Percentiles rank a stretch among this genome's conserved stretches.
These are phyloP conservation scores for Myriosclerotinia curreyana DNA, from an alignment of 2,329 filamentous ascomycete species.

Conservation along the genomic window DNA sequence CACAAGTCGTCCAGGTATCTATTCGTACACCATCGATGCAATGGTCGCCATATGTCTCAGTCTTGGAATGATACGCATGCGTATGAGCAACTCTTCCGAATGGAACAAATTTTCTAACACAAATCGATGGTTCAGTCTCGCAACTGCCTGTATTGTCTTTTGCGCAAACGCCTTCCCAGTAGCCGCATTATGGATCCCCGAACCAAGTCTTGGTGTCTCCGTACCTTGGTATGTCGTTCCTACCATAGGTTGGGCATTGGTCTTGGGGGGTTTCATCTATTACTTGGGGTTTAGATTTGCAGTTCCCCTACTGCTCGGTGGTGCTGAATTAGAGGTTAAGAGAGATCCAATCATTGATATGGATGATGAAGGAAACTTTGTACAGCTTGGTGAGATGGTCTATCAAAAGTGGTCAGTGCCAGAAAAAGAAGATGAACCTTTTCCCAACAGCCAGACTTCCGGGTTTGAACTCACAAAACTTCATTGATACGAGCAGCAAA, in stretches of 20 bases:
- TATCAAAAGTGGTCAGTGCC: slow-evolving; percentile 21
- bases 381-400: slow-evolving; percentile 16
- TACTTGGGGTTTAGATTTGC: slow-evolving; percentile 8
- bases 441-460: background rate
- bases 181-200: slow-evolving; percentile 12
- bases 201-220: background rate
- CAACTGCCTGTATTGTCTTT: slow-evolving; percentile 18
- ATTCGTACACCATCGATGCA: slow-evolving; percentile 43
- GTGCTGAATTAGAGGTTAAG: slow-evolving; percentile 5
- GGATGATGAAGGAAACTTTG: slow-evolving; percentile 8
- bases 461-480: background rate
- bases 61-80: slow-evolving; percentile 16
- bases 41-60: slow-evolving; percentile 34
- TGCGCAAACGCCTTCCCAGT: slow-evolving; percentile 12
- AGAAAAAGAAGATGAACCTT: background rate
- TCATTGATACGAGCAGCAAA: background rate
- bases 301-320: background rate
- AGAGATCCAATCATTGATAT: background rate
- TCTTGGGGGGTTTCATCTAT: slow-evolving; percentile 4
- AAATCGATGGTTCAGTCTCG: slow-evolving; percentile 19
- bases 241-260: slow-evolving; percentile 20
- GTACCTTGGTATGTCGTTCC: slow-evolving; percentile 21
- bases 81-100: background rate
- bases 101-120: slow-evolving; percentile 13
- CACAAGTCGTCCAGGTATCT: slow-evolving; percentile 35